phyloP scores from a whole-genome alignment of 176 grass and related monocot species.

The Panicum miliaceum region DNA sequence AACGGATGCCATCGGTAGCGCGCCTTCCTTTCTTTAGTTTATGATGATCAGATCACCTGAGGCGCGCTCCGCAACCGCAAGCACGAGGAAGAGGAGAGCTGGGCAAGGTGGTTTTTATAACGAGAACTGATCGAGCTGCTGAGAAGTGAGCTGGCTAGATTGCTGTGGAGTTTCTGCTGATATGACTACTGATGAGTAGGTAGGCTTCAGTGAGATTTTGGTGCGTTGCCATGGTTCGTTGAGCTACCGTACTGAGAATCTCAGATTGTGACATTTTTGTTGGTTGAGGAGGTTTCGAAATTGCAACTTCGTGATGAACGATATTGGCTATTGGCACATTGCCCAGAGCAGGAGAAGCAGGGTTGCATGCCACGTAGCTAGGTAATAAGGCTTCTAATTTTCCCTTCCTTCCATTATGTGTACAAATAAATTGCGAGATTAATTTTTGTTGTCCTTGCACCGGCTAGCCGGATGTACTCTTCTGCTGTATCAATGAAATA shows the following conservation, averaged over 20 bases:
- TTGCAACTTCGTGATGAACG: neutral
- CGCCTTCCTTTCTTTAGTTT: neutral
- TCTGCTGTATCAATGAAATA: no score
- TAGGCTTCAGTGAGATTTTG: conserved; percentile 44
- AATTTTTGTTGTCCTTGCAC: no score
- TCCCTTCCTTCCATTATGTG: neutral
- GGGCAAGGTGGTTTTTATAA: conserved; percentile 9
- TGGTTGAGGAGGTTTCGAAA: conserved; percentile 42
- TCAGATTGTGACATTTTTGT: conserved; percentile 3
- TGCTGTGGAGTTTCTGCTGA: conserved; percentile 9
- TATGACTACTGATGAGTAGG: conserved; percentile 26
- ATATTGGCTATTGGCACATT: neutral
- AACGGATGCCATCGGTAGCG: neutral
- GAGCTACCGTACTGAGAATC: conserved; percentile 21
- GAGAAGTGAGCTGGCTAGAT: neutral
- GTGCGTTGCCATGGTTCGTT: conserved; percentile 32
- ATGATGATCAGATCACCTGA: neutral
- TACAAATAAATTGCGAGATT: no score
- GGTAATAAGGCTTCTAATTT: neutral
- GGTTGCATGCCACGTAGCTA: neutral
- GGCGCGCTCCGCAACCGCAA: neutral
- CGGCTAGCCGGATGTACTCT: no score
- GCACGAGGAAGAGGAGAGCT: neutral
- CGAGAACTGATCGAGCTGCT: neutral
- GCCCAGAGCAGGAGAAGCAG: neutral